These are phyloP conservation scores for Phytophthora hybrid DNA, from an alignment of 352 stramenopile genomes.

Conservation along the genomic window DNA sequence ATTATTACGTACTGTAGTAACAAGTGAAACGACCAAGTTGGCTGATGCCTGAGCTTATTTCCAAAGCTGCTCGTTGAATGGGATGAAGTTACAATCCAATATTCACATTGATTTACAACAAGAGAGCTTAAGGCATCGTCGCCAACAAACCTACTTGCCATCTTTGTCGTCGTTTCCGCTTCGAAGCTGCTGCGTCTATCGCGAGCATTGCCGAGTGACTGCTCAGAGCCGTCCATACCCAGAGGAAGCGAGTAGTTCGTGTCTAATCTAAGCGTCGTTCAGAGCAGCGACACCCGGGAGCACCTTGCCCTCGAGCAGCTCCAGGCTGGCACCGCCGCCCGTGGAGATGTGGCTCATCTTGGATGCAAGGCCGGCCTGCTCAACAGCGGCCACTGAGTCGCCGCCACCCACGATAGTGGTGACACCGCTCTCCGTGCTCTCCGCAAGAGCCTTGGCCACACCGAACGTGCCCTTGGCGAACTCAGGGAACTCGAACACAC, in stretches of 20 bases:
- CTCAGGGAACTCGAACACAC: constrained; percentile 98
- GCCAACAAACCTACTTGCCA: neutral
- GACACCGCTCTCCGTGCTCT: constrained; percentile 81
- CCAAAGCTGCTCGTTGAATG: neutral
- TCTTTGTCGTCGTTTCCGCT: constrained; percentile 13
- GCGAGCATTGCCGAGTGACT: constrained; percentile 23
- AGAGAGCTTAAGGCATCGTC: neutral
- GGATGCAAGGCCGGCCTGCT: constrained; percentile 91
- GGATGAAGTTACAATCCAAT: constrained; percentile 17
- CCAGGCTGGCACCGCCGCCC: constrained; percentile 98
- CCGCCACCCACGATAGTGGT: constrained; percentile 95
- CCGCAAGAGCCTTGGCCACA: constrained; percentile 93
- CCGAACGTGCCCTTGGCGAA: constrained; percentile 96
- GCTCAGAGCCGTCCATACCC: constrained; percentile 18
- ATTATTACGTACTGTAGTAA: too few species aligned
- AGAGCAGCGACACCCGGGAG: constrained; percentile 98
- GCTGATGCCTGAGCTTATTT: too few species aligned
- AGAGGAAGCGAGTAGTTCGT: constrained; percentile 17
- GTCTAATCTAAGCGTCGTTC: constrained; percentile 52
- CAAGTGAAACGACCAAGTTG: too few species aligned
- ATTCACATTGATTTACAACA: constrained; percentile 31
- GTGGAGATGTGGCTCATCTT: constrained; percentile 98
- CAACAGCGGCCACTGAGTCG: constrained; percentile 96
- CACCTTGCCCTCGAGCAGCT: constrained; percentile 98
- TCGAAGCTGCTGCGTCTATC: constrained; percentile 18